Evolutionary conservation across 2,329 filamentous ascomycete species (phyloP).

Genomic region (Cordyceps javanica): DNA sequence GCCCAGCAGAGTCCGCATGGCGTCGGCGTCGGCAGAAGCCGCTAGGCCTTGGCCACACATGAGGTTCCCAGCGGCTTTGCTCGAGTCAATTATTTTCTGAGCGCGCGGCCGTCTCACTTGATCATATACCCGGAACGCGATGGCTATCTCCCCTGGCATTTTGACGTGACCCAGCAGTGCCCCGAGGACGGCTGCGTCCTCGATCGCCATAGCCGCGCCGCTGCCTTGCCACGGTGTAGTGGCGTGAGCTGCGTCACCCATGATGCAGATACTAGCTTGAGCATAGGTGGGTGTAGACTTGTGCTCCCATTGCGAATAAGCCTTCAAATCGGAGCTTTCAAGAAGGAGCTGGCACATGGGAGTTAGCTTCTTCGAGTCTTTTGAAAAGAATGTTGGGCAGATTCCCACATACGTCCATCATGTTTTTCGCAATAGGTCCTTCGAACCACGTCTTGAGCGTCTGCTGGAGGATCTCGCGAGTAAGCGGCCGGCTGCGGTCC

Average conservation of each 20-base stretch:
- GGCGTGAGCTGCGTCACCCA: conserved; percentile 23
- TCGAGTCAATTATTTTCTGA: conserved; percentile 13
- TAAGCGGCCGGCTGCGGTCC: neutral
- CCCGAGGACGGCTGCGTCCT: conserved; percentile 20
- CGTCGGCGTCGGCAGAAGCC: neutral
- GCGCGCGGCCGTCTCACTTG: conserved; percentile 5
- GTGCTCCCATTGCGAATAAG: conserved; percentile 14
- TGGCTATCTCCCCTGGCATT: conserved; percentile 7
- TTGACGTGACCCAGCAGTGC: conserved; percentile 5
- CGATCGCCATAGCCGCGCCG: conserved; percentile 20
- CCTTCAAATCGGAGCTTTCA: neutral
- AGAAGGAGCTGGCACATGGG: conserved; percentile 5
- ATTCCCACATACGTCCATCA: neutral
- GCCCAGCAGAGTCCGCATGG: neutral
- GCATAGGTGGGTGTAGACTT: conserved; percentile 15
- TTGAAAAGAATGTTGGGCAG: neutral
- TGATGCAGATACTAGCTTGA: conserved; percentile 17
- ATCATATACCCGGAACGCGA: conserved; percentile 16
- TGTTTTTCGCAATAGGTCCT: conserved; percentile 1
- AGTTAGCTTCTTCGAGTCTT: neutral
- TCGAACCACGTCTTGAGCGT: neutral
- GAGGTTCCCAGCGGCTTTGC: neutral
- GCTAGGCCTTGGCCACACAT: conserved; percentile 2
- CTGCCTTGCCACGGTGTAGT: conserved; percentile 21
- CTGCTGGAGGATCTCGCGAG: neutral